These are phyloP conservation scores for Venturia oleaginea DNA, from an alignment of 2,329 filamentous ascomycete species.

Conservation along the genomic window DNA sequence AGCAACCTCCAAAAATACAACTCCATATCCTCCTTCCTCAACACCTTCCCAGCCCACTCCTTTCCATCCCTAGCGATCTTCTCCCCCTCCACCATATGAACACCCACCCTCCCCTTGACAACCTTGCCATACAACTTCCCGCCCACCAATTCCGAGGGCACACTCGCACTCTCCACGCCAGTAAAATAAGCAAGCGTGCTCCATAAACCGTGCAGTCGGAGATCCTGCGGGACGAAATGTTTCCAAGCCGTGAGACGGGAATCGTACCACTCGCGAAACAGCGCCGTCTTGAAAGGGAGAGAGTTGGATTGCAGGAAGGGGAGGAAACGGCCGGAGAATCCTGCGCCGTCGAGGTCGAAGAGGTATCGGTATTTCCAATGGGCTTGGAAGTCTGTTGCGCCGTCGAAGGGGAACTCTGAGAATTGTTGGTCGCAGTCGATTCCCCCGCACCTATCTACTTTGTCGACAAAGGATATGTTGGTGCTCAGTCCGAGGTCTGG, in stretches of 20 bases:
- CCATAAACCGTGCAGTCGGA: constrained; percentile 64
- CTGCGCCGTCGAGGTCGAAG: constrained; percentile 60
- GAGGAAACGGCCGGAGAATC: constrained; percentile 57
- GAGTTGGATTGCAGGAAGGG: constrained; percentile 56
- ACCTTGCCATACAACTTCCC: constrained; percentile 22
- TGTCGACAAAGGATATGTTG: constrained; percentile 51
- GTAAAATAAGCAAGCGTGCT: constrained; percentile 66
- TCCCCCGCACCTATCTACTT: constrained; percentile 47
- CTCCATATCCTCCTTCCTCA: constrained; percentile 24
- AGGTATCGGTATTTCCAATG: constrained; percentile 62
- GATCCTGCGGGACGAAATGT: constrained; percentile 71
- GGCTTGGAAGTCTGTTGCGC: constrained; percentile 42
- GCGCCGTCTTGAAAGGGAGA: constrained; percentile 59
- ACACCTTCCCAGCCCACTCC: constrained; percentile 25
- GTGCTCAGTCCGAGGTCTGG: constrained; percentile 47
- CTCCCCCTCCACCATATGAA: constrained; percentile 22
- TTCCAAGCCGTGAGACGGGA: constrained; percentile 65
- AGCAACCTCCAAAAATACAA: constrained; percentile 12
- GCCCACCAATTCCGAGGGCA: constrained; percentile 9
- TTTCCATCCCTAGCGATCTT: constrained; percentile 25
- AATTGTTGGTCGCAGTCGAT: constrained; percentile 45
- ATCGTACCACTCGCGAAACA: constrained; percentile 75
- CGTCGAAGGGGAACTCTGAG: constrained; percentile 41
- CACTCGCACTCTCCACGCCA: constrained; percentile 35
- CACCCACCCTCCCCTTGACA: too few relatives aligned